These are phyloP conservation scores for Saccharomycodes ludwigii DNA, from an alignment of 805 yeast species.

Conservation along the genomic window DNA sequence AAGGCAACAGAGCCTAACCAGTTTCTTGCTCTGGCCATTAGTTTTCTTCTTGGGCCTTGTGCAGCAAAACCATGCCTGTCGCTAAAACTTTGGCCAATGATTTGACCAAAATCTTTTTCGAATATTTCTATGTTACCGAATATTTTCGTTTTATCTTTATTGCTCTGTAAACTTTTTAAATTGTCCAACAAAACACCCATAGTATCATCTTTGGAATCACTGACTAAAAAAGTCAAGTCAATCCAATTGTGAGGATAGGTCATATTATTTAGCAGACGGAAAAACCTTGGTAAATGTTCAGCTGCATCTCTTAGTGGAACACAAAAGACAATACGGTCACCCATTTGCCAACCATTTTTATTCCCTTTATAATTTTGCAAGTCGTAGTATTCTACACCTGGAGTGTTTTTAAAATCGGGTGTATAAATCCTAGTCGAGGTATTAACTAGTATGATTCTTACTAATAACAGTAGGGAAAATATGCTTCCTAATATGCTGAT, in stretches of 20 bases:
- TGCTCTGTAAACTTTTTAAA: constrained; percentile 51
- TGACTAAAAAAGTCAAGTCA: constrained; percentile 74
- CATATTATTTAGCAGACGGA: constrained; percentile 64
- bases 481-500: too few species aligned
- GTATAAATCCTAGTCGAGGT: constrained; percentile 15
- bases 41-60: constrained; percentile 87
- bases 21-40: constrained; percentile 93
- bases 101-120: constrained; percentile 89
- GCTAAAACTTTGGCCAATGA: constrained; percentile 82
- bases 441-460: too few species aligned
- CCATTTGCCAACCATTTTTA: constrained; percentile 65
- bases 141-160: constrained; percentile 45
- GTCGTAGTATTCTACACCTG: constrained; percentile 58
- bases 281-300: constrained; percentile 80
- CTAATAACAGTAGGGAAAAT: too few species aligned
- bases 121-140: constrained; percentile 80
- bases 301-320: constrained; percentile 92
- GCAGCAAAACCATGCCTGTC: constrained; percentile 95
- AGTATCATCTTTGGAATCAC: constrained; percentile 85
- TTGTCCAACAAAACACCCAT: constrained; percentile 50
- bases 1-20: constrained; percentile 84
- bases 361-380: constrained; percentile 52
- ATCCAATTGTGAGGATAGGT: constrained; percentile 81
- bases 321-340: constrained; percentile 69
- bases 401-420: constrained; percentile 25